Evolutionary conservation across 148 eudicot genomes (phyloP).

Genomic region (Rhododendron vialii): DNA sequence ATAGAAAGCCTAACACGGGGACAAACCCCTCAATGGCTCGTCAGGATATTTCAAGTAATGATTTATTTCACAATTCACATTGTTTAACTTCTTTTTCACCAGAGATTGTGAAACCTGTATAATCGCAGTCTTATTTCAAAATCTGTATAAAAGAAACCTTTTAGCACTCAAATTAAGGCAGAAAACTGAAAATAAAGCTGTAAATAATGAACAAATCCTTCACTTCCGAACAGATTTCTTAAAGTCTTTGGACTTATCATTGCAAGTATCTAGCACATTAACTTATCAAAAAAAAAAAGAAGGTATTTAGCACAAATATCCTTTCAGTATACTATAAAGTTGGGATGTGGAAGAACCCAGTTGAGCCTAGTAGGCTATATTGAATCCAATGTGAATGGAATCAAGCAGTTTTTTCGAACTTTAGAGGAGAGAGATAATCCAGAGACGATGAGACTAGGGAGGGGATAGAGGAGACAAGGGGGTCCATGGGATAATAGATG

Average conservation of each 20-base stretch:
- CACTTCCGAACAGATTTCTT: background rate
- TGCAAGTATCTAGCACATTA: too few relatives aligned
- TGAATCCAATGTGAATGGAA: too few relatives aligned
- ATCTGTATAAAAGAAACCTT: background rate
- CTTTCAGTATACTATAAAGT: too few relatives aligned
- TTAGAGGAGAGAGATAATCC: too few relatives aligned
- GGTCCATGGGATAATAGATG: too few relatives aligned
- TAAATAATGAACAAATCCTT: background rate
- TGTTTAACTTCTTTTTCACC: background rate
- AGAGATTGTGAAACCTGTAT: background rate
- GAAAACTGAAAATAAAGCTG: background rate
- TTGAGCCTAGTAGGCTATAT: too few relatives aligned
- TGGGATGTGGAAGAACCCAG: too few relatives aligned
- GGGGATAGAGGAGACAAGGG: too few relatives aligned
- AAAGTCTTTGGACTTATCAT: background rate
- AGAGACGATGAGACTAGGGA: too few relatives aligned
- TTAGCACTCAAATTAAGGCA: background rate
- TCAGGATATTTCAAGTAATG: background rate
- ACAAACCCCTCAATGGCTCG: constrained; percentile 14
- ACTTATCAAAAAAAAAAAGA: too few relatives aligned
- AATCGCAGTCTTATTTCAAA: background rate
- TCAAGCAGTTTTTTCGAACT: too few relatives aligned
- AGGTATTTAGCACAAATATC: too few relatives aligned
- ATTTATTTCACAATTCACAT: background rate
- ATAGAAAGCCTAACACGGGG: background rate